These are phyloP conservation scores for Vigna unguiculata DNA, from an alignment of 306 rosid species.

Conservation along the genomic window DNA sequence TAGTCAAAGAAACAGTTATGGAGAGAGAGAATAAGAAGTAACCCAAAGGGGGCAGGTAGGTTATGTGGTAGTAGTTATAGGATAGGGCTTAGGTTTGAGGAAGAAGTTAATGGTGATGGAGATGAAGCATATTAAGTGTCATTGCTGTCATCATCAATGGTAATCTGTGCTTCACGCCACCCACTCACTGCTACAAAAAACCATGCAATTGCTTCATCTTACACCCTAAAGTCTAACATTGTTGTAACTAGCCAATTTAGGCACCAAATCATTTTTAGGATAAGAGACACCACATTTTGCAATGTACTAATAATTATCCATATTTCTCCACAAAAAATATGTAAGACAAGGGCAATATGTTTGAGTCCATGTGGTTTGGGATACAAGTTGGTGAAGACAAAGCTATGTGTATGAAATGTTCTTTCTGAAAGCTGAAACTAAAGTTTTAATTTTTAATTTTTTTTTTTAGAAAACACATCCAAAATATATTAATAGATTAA, in stretches of 20 bases:
- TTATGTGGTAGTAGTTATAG: too few relatives aligned
- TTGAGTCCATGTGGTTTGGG: too few relatives aligned
- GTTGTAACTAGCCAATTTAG: conserved; percentile 24
- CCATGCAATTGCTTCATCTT: conserved; percentile 16
- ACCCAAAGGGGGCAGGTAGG: background rate
- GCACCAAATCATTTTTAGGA: background rate
- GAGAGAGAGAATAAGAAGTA: background rate
- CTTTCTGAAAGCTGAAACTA: too few relatives aligned
- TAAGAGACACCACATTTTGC: background rate
- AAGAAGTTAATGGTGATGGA: background rate
- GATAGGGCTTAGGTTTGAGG: background rate
- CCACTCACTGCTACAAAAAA: conserved; percentile 6
- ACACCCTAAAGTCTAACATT: background rate
- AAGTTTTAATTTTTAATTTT: too few relatives aligned
- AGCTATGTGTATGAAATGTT: too few relatives aligned
- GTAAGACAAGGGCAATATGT: too few relatives aligned
- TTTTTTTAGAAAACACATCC: too few relatives aligned
- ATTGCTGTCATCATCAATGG: conserved; percentile 26
- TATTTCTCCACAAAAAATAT: too few relatives aligned
- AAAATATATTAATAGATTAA: too few relatives aligned
- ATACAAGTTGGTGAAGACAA: too few relatives aligned
- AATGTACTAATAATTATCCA: too few relatives aligned
- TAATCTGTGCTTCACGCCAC: conserved; percentile 31
- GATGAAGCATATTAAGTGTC: background rate
- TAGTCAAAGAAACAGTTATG: background rate